Percentiles rank a stretch among this genome's conserved stretches.
phyloP scores from a whole-genome alignment of 768 basidiomycete genomes.

The Jaapia argillacea region DNA sequence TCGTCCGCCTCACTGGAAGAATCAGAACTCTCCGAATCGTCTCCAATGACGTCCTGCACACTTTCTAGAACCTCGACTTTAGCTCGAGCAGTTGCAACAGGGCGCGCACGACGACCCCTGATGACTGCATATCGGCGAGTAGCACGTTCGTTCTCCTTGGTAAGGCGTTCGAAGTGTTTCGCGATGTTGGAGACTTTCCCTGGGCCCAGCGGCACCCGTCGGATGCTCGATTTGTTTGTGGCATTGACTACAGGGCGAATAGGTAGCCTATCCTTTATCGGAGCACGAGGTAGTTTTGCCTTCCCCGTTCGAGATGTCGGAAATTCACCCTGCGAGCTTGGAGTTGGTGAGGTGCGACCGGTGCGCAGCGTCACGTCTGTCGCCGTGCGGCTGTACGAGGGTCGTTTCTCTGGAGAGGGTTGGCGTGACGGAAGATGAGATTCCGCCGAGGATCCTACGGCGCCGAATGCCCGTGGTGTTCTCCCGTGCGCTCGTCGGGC shows the following conservation, averaged over 20 bases:
- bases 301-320: conserved; percentile 30
- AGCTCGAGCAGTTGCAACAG: conserved; percentile 81
- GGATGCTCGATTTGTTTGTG: conserved; percentile 40
- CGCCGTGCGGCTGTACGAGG: conserved; percentile 12
- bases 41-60: conserved; percentile 82
- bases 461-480: conserved; percentile 39
- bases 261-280: conserved; percentile 26
- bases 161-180: conserved; percentile 83
- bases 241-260: conserved; percentile 34
- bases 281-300: conserved; percentile 18
- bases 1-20: conserved; percentile 58
- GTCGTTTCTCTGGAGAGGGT: conserved; percentile 66
- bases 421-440: conserved; percentile 55
- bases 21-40: conserved; percentile 69
- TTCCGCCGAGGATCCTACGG: conserved; percentile 36
- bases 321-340: conserved; percentile 25
- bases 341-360: conserved; percentile 8
- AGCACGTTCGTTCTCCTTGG: conserved; percentile 60
- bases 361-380: conserved; percentile 12
- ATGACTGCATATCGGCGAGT: conserved; percentile 81
- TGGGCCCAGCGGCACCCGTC: conserved; percentile 35
- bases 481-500: conserved; percentile 29
- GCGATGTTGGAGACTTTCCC: conserved; percentile 84
- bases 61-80: conserved; percentile 85
- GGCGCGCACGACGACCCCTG: conserved; percentile 77